These are phyloP conservation scores for Xylaria sp. DNA, from an alignment of 2,329 filamentous ascomycete genomes.

Conservation along the genomic window DNA sequence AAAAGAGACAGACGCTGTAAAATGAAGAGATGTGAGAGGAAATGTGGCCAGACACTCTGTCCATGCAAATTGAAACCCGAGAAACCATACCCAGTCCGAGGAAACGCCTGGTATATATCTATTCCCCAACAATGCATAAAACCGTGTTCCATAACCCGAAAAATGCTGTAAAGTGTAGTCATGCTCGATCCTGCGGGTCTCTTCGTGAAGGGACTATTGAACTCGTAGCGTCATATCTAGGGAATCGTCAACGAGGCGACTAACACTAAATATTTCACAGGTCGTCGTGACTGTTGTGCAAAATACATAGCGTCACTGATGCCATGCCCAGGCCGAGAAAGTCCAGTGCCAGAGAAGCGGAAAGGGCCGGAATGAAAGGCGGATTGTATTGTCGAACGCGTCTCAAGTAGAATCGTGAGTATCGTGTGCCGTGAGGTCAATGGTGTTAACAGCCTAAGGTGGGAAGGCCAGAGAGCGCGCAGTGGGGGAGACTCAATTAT, in stretches of 20 bases:
- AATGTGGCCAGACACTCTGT: slow-evolving; percentile 27
- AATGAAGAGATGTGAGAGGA: slow-evolving; percentile 7
- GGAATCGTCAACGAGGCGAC: slow-evolving; percentile 10
- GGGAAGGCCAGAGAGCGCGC: slow-evolving; percentile 1
- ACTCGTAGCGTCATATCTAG: slow-evolving; percentile 32
- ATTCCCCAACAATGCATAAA: slow-evolving; percentile 35
- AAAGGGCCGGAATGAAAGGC: slow-evolving; percentile 13
- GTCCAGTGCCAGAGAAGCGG: slow-evolving; percentile 23
- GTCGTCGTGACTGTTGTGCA: slow-evolving; percentile 13
- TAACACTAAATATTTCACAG: slow-evolving; percentile 22
- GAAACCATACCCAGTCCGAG: slow-evolving; percentile 12
- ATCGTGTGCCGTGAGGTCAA: slow-evolving; percentile 24
- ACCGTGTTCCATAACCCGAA: slow-evolving; percentile 27
- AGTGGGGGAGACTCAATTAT: slow-evolving; percentile 6
- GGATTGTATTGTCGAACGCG: slow-evolving; percentile 23
- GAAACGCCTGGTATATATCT: slow-evolving; percentile 43
- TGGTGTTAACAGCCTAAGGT: slow-evolving; percentile 17
- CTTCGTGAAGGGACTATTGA: slow-evolving; percentile 26
- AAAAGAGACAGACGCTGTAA: slow-evolving; percentile 2
- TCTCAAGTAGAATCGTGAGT: slow-evolving; percentile 33
- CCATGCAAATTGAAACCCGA: slow-evolving; percentile 26
- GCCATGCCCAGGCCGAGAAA: slow-evolving; percentile 10
- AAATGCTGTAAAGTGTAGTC: slow-evolving; percentile 35
- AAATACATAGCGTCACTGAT: slow-evolving; percentile 26
- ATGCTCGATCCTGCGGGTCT: slow-evolving; percentile 20